Conservation (phyloP, 164 flowering plant genomes). For the Macadamia integrifolia region DNA sequence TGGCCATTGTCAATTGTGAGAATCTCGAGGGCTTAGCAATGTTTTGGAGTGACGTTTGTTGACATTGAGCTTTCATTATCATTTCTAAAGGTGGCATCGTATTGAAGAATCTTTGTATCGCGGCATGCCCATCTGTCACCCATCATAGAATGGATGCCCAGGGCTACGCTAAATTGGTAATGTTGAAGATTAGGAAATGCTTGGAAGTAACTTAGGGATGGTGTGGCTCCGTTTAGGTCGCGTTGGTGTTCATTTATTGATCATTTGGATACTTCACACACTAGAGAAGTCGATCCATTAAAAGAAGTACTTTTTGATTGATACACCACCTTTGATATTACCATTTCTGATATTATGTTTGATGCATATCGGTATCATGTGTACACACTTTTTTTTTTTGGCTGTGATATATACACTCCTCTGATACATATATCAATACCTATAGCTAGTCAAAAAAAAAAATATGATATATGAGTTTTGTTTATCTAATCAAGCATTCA, state of each 20-base stretch:
- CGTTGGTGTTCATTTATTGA: conserved; percentile 49
- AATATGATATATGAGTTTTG: too few relatives aligned
- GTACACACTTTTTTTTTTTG: too few relatives aligned
- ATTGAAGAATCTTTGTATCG: conserved; percentile 73
- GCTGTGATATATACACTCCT: too few relatives aligned
- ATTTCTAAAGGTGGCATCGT: conserved; percentile 40
- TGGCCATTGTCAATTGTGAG: conserved; percentile 50
- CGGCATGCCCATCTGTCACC: conserved; percentile 55
- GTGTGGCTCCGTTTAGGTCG: conserved; percentile 51
- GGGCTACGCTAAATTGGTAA: conserved; percentile 72
- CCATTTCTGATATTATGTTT: too few relatives aligned
- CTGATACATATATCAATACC: too few relatives aligned
- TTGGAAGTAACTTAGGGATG: conserved; percentile 52
- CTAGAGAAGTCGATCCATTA: conserved; percentile 28
- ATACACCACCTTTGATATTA: too few relatives aligned
- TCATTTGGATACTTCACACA: conserved; percentile 39
- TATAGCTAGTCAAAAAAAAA: too few relatives aligned
- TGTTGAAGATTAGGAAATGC: conserved; percentile 83
- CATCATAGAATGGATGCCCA: conserved; percentile 59
- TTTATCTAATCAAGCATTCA: too few relatives aligned
- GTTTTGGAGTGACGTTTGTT: conserved; percentile 70
- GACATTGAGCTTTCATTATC: conserved; percentile 63
- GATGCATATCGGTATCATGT: too few relatives aligned
- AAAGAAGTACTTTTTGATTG: too few relatives aligned
- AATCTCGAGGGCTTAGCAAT: conserved; percentile 65